Conservation (phyloP, 768 basidiomycete genomes). For the Tulasnella sp. region DNA sequence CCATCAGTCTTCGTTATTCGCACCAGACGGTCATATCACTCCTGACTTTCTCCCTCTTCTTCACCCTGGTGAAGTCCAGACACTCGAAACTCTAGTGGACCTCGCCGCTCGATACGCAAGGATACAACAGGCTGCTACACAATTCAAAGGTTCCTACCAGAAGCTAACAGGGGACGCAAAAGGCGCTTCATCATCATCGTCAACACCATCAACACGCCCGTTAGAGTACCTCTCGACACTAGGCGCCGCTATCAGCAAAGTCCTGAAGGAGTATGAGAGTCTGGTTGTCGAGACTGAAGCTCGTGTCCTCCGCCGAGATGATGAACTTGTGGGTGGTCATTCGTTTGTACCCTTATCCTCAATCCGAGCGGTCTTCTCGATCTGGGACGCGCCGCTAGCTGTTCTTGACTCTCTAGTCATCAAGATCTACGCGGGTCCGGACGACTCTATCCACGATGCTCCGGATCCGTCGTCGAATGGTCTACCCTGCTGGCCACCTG, state of each 20-base stretch:
- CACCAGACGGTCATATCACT: conserved; percentile 30
- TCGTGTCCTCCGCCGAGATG: conserved; percentile 63
- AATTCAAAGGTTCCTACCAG: conserved; percentile 1
- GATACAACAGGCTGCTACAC: conserved; percentile 46
- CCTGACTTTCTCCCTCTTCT: conserved; percentile 59
- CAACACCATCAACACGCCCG: conserved; percentile 26
- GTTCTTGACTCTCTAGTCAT: conserved; percentile 55
- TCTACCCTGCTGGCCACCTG: conserved; percentile 45
- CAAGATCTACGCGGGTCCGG: conserved; percentile 31
- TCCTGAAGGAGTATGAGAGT: conserved; percentile 70
- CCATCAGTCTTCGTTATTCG: conserved; percentile 77
- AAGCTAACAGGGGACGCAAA: background rate
- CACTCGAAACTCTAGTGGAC: conserved; percentile 63
- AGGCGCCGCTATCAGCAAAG: conserved; percentile 57
- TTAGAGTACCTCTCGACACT: conserved; percentile 59
- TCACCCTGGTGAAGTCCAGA: conserved; percentile 82
- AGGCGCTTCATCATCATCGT: background rate
- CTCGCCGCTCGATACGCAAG: conserved; percentile 66
- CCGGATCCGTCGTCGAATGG: background rate
- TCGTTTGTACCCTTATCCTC: conserved; percentile 81
- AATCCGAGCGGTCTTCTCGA: conserved; percentile 68
- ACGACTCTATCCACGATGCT: background rate
- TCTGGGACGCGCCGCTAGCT: conserved; percentile 80
- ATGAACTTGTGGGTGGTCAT: conserved; percentile 61
- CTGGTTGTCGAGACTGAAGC: conserved; percentile 73